Base-by-base conservation (phyloP, 192 early-diverging fungal species). In the Coemansia sp. region DNA sequence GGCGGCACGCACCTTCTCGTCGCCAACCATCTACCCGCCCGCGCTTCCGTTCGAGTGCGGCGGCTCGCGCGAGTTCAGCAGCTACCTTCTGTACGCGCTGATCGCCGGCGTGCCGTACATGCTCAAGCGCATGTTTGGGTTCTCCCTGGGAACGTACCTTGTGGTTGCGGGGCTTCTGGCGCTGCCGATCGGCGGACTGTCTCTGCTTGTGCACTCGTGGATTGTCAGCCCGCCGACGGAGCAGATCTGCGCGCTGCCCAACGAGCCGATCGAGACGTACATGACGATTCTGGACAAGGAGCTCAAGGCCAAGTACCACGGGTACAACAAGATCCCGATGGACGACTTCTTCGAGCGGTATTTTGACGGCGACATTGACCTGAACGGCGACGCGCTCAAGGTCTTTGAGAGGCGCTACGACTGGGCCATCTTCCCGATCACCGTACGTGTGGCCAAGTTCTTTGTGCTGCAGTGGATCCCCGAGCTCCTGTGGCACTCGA, bases 311-410 rank as follows among this genome's bases (percentile, higher is more conserved):
- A 69, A 78, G 62, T 97, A 94, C 88, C 66, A 79, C 43, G 91
- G 89, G 62, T 75, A 71, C 52, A 89, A 83, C 81, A 93, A 93
- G 86, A 97, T 99, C 65, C 95, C 97, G 53, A 97, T 97, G 90
- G 97, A 96, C 77, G 89, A 89, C 55, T 96, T 95, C 83, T 99
- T 96, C 65, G 97, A 99, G 74, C 88, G 87, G 67, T 99, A 96
- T 86, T 95, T 99, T 86, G 93, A 93, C 71, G 92, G 87, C 35
- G 90, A 96, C 84, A 94, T 99, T 62, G 96, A 99, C 70, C 81
- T 97, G 62, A 92, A 85, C 55, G 88, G 86, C 65, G 94, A 97
- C 73, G 89, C 91, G 63, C 83, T 97, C 25, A 89, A 91, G 71
- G 82, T 91, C 35, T 85, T 97, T 41, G 96, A 99, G 85, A 84